A percentile compares a stretch with the other conserved stretches of the same genome.
phyloP scores from a whole-genome alignment of 1,284 basidiomycete genomes.

The Pseudozyma flocculosa region DNA sequence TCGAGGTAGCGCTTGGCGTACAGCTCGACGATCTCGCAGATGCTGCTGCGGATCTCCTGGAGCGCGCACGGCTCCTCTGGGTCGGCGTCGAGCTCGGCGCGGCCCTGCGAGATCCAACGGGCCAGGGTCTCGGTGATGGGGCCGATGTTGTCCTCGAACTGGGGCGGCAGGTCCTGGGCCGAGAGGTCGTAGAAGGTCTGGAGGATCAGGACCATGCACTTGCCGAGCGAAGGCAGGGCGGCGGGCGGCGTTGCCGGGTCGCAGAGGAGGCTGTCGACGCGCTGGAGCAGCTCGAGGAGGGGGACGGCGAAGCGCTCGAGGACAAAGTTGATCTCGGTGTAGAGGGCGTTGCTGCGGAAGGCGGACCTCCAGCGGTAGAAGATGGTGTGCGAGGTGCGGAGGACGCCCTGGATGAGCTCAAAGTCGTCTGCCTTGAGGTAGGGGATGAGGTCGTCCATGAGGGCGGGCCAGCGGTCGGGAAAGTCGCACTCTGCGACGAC shows the following conservation, averaged over 20 bases:
- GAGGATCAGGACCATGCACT: conserved; percentile 66
- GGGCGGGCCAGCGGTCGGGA: conserved; percentile 43
- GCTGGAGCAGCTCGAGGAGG: conserved; percentile 67
- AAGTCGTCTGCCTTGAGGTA: conserved; percentile 76
- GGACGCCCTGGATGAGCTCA: conserved; percentile 81
- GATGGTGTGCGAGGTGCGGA: conserved; percentile 93
- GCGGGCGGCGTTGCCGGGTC: conserved; percentile 56
- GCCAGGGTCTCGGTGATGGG: conserved; percentile 51
- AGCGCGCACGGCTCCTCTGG: conserved; percentile 84
- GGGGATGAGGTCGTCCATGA: conserved; percentile 60
- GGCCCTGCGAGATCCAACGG: conserved; percentile 46
- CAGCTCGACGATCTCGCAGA: conserved; percentile 90
- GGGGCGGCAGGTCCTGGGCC: conserved; percentile 90
- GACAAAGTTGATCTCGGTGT: conserved; percentile 88
- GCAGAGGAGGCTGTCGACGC: conserved; percentile 51
- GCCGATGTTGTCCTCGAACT: conserved; percentile 82
- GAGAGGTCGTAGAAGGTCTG: conserved; percentile 93
- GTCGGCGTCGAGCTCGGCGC: conserved; percentile 42
- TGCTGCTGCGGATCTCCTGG: conserved; percentile 81
- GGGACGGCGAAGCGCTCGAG: conserved; percentile 78
- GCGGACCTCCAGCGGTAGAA: conserved; percentile 89
- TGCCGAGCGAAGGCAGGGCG: conserved; percentile 56
- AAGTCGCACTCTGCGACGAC: conserved; percentile 52
- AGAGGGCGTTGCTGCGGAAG: conserved; percentile 83
- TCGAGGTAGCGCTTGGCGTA: conserved; percentile 91